Evolutionary conservation across 768 basidiomycete genomes (phyloP).

Genomic region (Leccinellum luteum): DNA sequence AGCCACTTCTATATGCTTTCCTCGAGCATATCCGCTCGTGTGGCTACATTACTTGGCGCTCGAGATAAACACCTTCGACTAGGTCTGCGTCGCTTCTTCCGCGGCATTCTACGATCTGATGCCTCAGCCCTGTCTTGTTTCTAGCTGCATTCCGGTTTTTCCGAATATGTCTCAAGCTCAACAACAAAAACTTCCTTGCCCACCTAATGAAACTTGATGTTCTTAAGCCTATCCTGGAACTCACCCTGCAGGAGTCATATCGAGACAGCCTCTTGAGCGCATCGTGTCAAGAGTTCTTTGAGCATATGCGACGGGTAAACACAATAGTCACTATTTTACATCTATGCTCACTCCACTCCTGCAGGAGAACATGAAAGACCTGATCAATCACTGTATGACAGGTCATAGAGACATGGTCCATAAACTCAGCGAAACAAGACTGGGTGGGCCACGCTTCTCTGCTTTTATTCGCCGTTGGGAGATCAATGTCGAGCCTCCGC

Average conservation of each 20-base stretch:
- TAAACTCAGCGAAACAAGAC: constrained; percentile 54
- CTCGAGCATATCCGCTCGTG: constrained; percentile 66
- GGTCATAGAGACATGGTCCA: constrained; percentile 66
- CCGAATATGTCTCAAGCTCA: constrained; percentile 77
- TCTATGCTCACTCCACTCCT: constrained; percentile 4
- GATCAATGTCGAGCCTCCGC: constrained; percentile 84
- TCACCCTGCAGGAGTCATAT: constrained; percentile 78
- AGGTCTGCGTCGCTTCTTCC: constrained; percentile 49
- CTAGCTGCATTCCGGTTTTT: constrained; percentile 92
- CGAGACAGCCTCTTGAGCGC: constrained; percentile 92
- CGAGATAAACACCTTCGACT: constrained; percentile 92
- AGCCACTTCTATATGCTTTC: constrained; percentile 89
- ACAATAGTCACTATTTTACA: neutral
- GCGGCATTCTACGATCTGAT: constrained; percentile 9
- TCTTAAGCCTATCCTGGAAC: constrained; percentile 76
- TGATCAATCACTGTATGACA: constrained; percentile 83
- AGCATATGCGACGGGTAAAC: constrained; percentile 81
- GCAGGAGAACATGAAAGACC: constrained; percentile 84
- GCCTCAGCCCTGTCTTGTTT: constrained; percentile 4
- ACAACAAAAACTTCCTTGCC: constrained; percentile 69
- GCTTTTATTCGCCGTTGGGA: constrained; percentile 81
- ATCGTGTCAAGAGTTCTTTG: constrained; percentile 95
- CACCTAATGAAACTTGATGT: constrained; percentile 85
- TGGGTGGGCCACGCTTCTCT: constrained; percentile 67
- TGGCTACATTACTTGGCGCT: constrained; percentile 74